Conservation (phyloP, 805 yeast genomes). For the Candida coquimbonensis region DNA sequence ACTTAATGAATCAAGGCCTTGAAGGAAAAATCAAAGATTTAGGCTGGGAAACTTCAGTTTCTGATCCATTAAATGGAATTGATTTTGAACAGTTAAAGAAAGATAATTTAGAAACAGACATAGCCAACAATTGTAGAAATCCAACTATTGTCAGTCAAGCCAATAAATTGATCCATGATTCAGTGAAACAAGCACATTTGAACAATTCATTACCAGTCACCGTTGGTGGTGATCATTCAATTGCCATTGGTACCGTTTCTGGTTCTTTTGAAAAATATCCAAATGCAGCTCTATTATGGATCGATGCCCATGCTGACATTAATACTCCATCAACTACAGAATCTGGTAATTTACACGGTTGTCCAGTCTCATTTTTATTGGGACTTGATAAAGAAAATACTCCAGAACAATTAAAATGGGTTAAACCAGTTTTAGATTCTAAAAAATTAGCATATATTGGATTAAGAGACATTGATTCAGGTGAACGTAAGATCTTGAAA, state of each 20-base stretch:
- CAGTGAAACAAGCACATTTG: slow-evolving; percentile 46
- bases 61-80: slow-evolving; percentile 46
- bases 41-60: slow-evolving; percentile 61
- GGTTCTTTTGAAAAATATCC: slow-evolving; percentile 77
- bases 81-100: slow-evolving; percentile 37
- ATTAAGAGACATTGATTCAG: slow-evolving; percentile 84
- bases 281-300: slow-evolving; percentile 88
- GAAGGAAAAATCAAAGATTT: slow-evolving; percentile 51
- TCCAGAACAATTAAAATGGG: slow-evolving; percentile 80
- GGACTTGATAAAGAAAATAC: slow-evolving; percentile 64
- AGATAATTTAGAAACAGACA: slow-evolving; percentile 36
- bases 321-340: slow-evolving; percentile 80
- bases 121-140: slow-evolving; percentile 54
- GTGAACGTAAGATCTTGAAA: slow-evolving; percentile 68
- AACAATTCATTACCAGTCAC: slow-evolving; percentile 64
- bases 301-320: slow-evolving; percentile 97
- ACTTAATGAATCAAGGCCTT: slow-evolving; percentile 67
- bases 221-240: slow-evolving; percentile 94
- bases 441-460: slow-evolving; percentile 86
- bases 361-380: slow-evolving; percentile 88
- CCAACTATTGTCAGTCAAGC: slow-evolving; percentile 74
- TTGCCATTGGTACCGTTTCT: slow-evolving; percentile 87
- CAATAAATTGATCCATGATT: slow-evolving; percentile 52
- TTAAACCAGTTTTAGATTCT: slow-evolving; percentile 58
- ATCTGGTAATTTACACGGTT: slow-evolving; percentile 92